Percentiles rank a stretch among this genome's conserved stretches.
These are phyloP conservation scores for Stemphylium lycopersici DNA, from an alignment of 2,329 filamentous ascomycete species.

Conservation along the genomic window DNA sequence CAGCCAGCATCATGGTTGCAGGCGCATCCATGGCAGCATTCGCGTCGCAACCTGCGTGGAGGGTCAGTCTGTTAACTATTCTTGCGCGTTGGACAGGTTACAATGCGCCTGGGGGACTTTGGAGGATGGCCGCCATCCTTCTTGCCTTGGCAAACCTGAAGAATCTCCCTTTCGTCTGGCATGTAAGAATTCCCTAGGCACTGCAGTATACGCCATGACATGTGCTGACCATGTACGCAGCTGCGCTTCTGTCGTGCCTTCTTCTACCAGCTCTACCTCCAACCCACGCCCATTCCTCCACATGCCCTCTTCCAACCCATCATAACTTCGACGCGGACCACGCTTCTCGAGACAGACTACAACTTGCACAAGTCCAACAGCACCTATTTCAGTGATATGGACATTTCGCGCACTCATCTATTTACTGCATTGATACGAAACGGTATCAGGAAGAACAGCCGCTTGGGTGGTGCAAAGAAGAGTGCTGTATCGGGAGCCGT, in stretches of 20 bases:
- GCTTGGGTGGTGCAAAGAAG: constrained; percentile 30
- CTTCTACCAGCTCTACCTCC: constrained; percentile 55
- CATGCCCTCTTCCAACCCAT: constrained; percentile 75
- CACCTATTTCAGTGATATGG: constrained; percentile 87
- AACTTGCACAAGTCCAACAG: constrained; percentile 83
- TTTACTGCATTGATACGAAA: constrained; percentile 63
- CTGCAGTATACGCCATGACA: neutral
- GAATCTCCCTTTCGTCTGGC: constrained; percentile 76
- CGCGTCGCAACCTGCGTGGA: constrained; percentile 28
- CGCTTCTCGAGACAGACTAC: constrained; percentile 82
- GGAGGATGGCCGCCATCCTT: constrained; percentile 43
- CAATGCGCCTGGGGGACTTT: constrained; percentile 40
- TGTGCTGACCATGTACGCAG: constrained; percentile 33
- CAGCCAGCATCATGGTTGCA: constrained; percentile 25
- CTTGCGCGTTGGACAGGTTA: constrained; percentile 36
- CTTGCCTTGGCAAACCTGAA: constrained; percentile 67
- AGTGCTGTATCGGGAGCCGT: constrained; percentile 21
- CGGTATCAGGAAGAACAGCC: constrained; percentile 48
- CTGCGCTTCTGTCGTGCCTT: constrained; percentile 55
- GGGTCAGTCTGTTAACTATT: constrained; percentile 20
- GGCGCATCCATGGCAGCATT: constrained; percentile 32
- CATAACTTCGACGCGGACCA: constrained; percentile 69
- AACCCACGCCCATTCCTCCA: constrained; percentile 54
- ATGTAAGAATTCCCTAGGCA: constrained; percentile 59
- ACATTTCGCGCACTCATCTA: constrained; percentile 81